Evolutionary conservation across 805 yeast species (phyloP), one percentile per base, ranked within the genome.

Genomic region (Ogataea nakhonphanomensis): DNA sequence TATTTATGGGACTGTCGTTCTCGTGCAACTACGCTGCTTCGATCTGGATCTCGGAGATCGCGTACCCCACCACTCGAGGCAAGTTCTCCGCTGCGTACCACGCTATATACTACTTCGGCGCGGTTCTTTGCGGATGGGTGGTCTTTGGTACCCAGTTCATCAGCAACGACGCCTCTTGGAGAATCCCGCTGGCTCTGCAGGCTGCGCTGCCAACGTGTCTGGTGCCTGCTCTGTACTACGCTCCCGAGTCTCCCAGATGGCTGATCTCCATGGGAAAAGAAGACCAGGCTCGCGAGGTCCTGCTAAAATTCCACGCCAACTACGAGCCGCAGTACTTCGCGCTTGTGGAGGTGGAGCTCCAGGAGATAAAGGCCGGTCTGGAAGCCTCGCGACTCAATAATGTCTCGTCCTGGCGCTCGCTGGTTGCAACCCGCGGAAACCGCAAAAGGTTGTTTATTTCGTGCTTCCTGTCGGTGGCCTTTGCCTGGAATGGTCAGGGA

Each of bases 401-500:
- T 15, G 52, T 59, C 22, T 25, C 67, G 4, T 53, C 30, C 51
- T 58, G 35, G 69, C 58, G 48, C 35, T 61, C 67, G 41, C 67
- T 70, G 44, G 5, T 48, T 44, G 53, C 40, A 58, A 62, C 55
- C 54, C 64, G 59, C 26, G 52, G n/a, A 69, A 68, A 62, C 54
- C 59, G 73, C 51, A 66, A 57, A 51, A 61, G 74, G 54, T 49
- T 63, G 48, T 52, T 60, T 26, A 41, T 66, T 44, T 45, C 55
- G 38, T 29, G 52, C 22, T 51, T 58, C 47, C 47, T 62, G 11
- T 61, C 60, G 21, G 41, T 51, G 13, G 54, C 68, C 44, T 61
- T 59, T 62, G 69, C 64, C 35, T 56, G 67, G 39, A 66, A 69
- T 8, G 76, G 76, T 48, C 69, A 69, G 48, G 71, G 71, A 42